Evolutionary conservation across 192 early-diverging fungal genomes (phyloP), one percentile per base, ranked within the genome.

Genomic region (Podila epigama): DNA sequence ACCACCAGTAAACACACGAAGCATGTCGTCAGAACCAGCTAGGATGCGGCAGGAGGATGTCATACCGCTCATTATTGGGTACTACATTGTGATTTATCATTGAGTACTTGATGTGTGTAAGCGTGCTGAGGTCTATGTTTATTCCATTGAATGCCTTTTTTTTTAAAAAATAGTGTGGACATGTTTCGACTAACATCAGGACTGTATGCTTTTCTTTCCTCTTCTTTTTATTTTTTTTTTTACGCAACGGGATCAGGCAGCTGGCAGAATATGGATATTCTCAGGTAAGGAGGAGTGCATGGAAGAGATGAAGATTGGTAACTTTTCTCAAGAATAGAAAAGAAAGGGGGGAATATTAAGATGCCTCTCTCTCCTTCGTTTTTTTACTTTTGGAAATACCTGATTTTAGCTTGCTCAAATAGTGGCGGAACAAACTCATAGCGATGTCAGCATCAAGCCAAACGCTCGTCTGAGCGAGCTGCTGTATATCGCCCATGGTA

Each of bases 371-470:
- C 8, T 61, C 31, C 51, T 10, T 22, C 6, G 27, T 27, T 13
- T 25, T 37, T 13, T 55, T 48, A 35, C 39, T 50, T 42, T 51
- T 16, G 8, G 15, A 2, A 13, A 28, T 25, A 22, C 12, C 35
- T 35, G 10, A 29, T 72, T 42, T 68, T 71, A 78, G 51, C 69
- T 92, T 48, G 87, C 87, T 41, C 85, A 84, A 69, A 79, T 82
- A 32, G 83, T 92, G 8, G 87, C 87, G 11, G 82, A 88, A 33
- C 83, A 91, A 72, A 87, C 94, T 69, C 87, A 86, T 78, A 84
- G 86, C 50, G 72, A 79, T 13, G 85, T 82, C 72, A 86, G 81
- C 44, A 83, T 84, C 75, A 86, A 83, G 63, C 88, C 87, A 62
- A 90, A 82, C 37, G 78, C 87, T 27, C 82, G 75, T 56, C 82